Evolutionary conservation across 352 stramenopile genomes (phyloP), one percentile per base, ranked within the genome.

Genomic region (Globisporangium barbulae): DNA sequence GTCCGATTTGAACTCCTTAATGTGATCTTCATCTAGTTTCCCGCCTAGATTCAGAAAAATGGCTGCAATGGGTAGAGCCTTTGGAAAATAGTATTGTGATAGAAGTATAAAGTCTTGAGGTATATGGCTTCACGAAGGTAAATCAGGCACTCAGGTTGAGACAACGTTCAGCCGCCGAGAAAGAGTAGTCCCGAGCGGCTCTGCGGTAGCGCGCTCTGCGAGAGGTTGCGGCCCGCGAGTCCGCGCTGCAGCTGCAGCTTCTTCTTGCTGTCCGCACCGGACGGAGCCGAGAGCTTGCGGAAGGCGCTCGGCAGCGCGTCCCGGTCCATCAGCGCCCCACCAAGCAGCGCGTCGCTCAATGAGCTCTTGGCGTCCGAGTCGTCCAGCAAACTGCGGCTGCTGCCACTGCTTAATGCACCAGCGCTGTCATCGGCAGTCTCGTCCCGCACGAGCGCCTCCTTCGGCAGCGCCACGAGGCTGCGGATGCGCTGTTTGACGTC

Each of bases 401-500:
- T 69, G 2, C 28, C 9, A 41, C 19, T 59, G 6, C 9, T 25
- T 35, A 53, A 3, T 30, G 3, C 48, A 41, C 7, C 28, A 41
- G 15, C 17, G 53, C 17, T 17, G 0, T 70, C 64, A 17, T 65
- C 64, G 19, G 64, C 53, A 0, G 30, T 7, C 44, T 84, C 79
- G 33, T 89, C 72, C 0, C 80, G 70, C 8, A 86, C 62, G 5
- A 93, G 75, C 17, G 52, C 10, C 21, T 90, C 82, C 59, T 86
- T 91, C 2, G 61, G 64, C 4, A 91, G 56, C 10, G 74, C 59
- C 31, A 63, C 48, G 17, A 89, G 74, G 15, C 25, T 59, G 2
- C 71, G 72, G 56, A 91, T 83, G n/a, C 70, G 72, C 47, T 88
- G 69, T 52, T 78, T 79, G 22, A 91, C 60, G 5, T 75, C 71